Base-by-base conservation (phyloP, 306 rosid genomes). In the Biancaea sappan region DNA sequence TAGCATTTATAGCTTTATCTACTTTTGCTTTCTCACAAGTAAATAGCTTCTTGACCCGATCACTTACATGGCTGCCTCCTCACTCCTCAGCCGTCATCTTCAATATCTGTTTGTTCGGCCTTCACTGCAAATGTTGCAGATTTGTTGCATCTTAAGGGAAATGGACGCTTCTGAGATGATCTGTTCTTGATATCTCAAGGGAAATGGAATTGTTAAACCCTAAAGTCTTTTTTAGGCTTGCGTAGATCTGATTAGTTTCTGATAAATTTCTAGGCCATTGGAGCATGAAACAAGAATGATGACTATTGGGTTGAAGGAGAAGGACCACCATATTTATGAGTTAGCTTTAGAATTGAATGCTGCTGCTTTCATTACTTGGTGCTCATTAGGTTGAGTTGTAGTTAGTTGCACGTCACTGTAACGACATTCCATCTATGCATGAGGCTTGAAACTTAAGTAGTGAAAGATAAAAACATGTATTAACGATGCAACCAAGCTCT, bases 311-410 rank as follows among this genome's bases (percentile, higher is more conserved):
- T 46, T 53, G 47, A 58, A 31, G 41, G 41, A 58, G 65, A 78
- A 62, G 83, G 87, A 76, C 76, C 87, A 51, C 85, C 47, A 69
- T 35, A 86, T 80, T 80, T 32, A 76, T 73, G 67, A 65, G 90
- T 81, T 80, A 40, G 84, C 63, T 73, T 32, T 57, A 48, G 80
- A 77, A 77, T 80, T 84, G 78, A 84, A 79, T 71, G 80, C 65
- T 77, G 64, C 66, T 15, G 57, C 71, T 66, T 77, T 74, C 71
- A 69, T 81, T 68, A 73, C 77, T 61, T 72, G 77, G 79, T 54
- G 50, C 34, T 58, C 74, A 65, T 26, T 75, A 51, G 65, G 19
- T 60, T 68, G 71, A 61, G 24, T 46, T 64, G 58, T 69, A 47
- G 76, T 51, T 63, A 59, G 80, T 76, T 77, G 70, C 72, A 29